Evolutionary conservation across 257 asterid species (phyloP), one percentile per base, ranked within the genome.

Genomic region (Asclepias syriaca): DNA sequence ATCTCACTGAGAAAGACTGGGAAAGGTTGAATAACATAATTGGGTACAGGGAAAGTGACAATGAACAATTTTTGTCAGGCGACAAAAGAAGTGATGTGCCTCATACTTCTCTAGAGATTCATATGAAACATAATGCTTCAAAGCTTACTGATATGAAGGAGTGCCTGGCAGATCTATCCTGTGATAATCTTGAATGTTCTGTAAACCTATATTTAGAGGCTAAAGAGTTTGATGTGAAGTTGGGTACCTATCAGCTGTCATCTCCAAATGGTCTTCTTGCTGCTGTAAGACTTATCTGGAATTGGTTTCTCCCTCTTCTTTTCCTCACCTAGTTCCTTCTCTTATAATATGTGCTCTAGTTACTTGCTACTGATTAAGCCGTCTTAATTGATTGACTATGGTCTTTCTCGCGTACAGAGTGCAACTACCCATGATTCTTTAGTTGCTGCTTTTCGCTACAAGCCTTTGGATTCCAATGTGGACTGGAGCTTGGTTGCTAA

Each of bases 211-310:
- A 85, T 78, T 78, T 92, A 9, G 98, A 91, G 84, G 81, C 97
- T 63, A 90, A 91, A 82, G 79, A 72, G 80, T 84, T 94, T 61
- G 89, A 90, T 72, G 72, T 91, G 77, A 92, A 88, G 83, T 82
- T 94, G 86, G 99, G 99, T 24, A 91, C 99, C 59, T 94, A 89
- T 86, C 91, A 88, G 74, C 85, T 94, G 63, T 76, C 85, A 76
- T 94, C 97, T 55, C 97, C 99, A 64, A 86, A 85, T 85, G 99
- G 99, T 75, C 90, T 91, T 84, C 93, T 94, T 78, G 97, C 99
- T 65, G 95, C 84, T 92, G 99, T 86, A 59, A 77, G 72, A 80
- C 24, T 68, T 60, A 43, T 68, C 49, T 60, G 64, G 61, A 4
- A 40, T 45, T 65, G 56, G 59, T 27, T 77, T 39, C 53, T 68